Percentiles rank a stretch among this genome's conserved stretches.
phyloP scores from a whole-genome alignment of 768 basidiomycete genomes.

The Gloeostereum incarnatum region DNA sequence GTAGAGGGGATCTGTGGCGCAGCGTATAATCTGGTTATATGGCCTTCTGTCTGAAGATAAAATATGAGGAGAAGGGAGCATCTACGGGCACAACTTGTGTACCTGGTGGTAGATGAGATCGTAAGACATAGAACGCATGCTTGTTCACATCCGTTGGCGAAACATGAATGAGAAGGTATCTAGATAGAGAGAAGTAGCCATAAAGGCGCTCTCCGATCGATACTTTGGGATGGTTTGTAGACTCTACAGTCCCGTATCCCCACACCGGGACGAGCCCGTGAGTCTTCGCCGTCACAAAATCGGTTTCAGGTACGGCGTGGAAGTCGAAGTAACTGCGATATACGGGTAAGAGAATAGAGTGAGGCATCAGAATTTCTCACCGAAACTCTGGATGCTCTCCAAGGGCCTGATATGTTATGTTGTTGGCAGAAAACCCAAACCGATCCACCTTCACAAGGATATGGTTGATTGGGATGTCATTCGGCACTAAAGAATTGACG shows the following conservation, averaged over 20 bases:
- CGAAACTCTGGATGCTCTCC: slow-evolving; percentile 42
- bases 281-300: slow-evolving; percentile 29
- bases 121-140: slow-evolving; percentile 45
- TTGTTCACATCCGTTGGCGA: slow-evolving; percentile 42
- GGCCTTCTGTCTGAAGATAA: slow-evolving; percentile 47
- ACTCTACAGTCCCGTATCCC: slow-evolving; percentile 55
- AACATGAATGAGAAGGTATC: slow-evolving; percentile 47
- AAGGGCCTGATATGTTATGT: slow-evolving; percentile 56
- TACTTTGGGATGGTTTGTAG: slow-evolving; percentile 40
- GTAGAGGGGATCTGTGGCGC: slow-evolving; percentile 46
- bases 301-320: slow-evolving; percentile 34
- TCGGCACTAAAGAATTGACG: slow-evolving; percentile 13
- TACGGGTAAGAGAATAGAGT: not conserved
- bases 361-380: slow-evolving; percentile 14
- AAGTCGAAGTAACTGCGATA: slow-evolving; percentile 58
- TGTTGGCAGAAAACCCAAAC: slow-evolving; percentile 68
- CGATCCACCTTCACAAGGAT: slow-evolving; percentile 51
- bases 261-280: slow-evolving; percentile 65
- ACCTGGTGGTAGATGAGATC: slow-evolving; percentile 58
- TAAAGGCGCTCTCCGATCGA: slow-evolving; percentile 50
- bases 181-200: slow-evolving; percentile 51
- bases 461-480: slow-evolving; percentile 28
- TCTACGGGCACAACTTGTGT: slow-evolving; percentile 5
- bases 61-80: not conserved
- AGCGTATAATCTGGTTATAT: slow-evolving; percentile 61